A percentile compares a stretch with the other conserved stretches of the same genome.
Conservation (phyloP, 805 yeast species). For the Lipomyces yamadae region DNA sequence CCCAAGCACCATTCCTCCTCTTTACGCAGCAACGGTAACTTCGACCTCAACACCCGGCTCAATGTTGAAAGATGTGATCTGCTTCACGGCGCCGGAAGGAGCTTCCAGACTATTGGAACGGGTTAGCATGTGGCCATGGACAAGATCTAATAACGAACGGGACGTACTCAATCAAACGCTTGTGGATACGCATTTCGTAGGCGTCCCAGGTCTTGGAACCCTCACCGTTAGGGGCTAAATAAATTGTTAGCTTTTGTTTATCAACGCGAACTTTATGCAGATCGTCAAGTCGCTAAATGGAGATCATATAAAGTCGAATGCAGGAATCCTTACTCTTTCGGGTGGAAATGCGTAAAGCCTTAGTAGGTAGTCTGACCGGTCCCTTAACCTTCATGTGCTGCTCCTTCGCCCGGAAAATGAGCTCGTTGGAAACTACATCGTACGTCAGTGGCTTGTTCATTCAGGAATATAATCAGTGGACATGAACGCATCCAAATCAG, state of each 20-base stretch:
- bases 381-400: constrained; percentile 91
- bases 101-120: constrained; percentile 69
- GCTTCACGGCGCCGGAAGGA: constrained; percentile 90
- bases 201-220: constrained; percentile 99
- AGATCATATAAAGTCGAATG: background rate
- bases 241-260: constrained; percentile 8
- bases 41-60: constrained; percentile 98
- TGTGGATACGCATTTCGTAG: constrained; percentile 99
- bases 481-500: background rate
- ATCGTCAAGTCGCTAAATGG: background rate
- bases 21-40: constrained; percentile 40
- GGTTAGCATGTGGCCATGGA: background rate
- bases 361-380: constrained; percentile 99
- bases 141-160: constrained; percentile 5
- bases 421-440: constrained; percentile 75
- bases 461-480: too few species aligned
- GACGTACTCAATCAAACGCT: constrained; percentile 85
- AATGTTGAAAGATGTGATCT: constrained; percentile 95
- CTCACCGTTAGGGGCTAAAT: constrained; percentile 94
- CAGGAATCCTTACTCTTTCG: constrained; percentile 68
- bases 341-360: constrained; percentile 96
- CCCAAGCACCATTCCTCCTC: constrained; percentile 7
- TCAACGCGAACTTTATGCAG: background rate
- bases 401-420: constrained; percentile 83
- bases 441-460: background rate